These are phyloP conservation scores for Neotropicomus parvogracilis DNA, from an alignment of 1,284 basidiomycete species.

Conservation along the genomic window DNA sequence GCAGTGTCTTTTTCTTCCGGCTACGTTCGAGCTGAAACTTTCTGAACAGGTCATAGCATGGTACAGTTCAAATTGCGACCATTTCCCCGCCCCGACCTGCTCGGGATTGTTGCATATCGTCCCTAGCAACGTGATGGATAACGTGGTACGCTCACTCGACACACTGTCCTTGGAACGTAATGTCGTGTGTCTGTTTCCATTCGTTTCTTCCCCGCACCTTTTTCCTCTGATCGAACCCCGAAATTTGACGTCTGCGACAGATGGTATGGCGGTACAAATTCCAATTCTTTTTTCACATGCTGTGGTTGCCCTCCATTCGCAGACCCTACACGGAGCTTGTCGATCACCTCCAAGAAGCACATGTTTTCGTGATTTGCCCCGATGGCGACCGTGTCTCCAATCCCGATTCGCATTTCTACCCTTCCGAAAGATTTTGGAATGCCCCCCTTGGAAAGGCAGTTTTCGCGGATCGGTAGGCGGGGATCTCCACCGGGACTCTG, in stretches of 20 bases:
- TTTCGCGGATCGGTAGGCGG: conserved; percentile 33
- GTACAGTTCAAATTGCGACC: not conserved
- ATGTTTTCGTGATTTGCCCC: conserved; percentile 36
- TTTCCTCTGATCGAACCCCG: not conserved
- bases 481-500: conserved; percentile 1
- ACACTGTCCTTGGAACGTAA: conserved; percentile 18
- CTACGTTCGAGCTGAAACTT: not conserved
- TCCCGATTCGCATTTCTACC: conserved; percentile 14
- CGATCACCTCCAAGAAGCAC: conserved; percentile 62
- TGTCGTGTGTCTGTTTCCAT: conserved; percentile 11
- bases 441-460: conserved; percentile 7
- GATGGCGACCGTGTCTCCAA: not conserved
- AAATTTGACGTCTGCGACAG: not conserved
- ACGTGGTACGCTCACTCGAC: conserved; percentile 2
- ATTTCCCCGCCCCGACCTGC: not conserved
- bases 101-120: conserved; percentile 1
- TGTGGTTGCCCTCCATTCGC: conserved; percentile 52
- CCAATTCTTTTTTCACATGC: conserved; percentile 67
- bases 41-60: too few species aligned
- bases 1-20: not conserved
- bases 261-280: conserved; percentile 46
- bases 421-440: not conserved
- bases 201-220: not conserved
- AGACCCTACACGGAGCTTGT: conserved; percentile 63
- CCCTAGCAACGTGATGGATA: conserved; percentile 13